These are phyloP conservation scores for Lasiosphaeria ovina DNA, from an alignment of 495 filamentous ascomycete genomes.

Conservation along the genomic window DNA sequence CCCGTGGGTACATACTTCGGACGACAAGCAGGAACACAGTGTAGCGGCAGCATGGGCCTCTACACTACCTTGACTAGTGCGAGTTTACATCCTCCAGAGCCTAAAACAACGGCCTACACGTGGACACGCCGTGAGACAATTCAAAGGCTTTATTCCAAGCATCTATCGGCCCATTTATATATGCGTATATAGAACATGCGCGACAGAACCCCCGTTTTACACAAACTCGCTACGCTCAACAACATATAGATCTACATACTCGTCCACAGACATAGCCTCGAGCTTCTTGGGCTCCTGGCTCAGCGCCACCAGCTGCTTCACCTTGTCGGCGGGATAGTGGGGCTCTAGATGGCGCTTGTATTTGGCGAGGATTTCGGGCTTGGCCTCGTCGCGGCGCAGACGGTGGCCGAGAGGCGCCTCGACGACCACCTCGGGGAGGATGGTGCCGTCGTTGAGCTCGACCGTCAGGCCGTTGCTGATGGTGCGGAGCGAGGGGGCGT, in stretches of 20 bases:
- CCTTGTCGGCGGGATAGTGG: conserved; percentile 72
- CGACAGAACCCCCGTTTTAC: background rate
- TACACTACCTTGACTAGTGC: too few relatives aligned
- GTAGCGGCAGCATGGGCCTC: too few relatives aligned
- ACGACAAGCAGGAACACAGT: too few relatives aligned
- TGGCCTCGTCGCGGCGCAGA: conserved; percentile 89
- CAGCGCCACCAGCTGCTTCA: conserved; percentile 74
- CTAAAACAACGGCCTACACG: too few relatives aligned
- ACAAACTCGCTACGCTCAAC: conserved; percentile 56
- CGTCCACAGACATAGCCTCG: conserved; percentile 78
- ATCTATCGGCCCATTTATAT: too few relatives aligned
- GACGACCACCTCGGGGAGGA: conserved; percentile 85
- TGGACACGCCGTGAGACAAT: too few relatives aligned
- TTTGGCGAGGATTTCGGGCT: conserved; percentile 91
- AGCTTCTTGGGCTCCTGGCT: conserved; percentile 70
- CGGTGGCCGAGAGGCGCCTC: conserved; percentile 94
- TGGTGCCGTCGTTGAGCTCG: conserved; percentile 90
- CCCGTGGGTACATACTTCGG: too few relatives aligned
- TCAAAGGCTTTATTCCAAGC: too few relatives aligned
- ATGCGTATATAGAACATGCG: too few relatives aligned
- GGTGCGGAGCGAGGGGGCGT: conserved; percentile 84
- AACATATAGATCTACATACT: conserved; percentile 92
- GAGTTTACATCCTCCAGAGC: too few relatives aligned
- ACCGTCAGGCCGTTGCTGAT: conserved; percentile 96
- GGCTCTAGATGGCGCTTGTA: conserved; percentile 87